Evolutionary conservation across 2,329 filamentous ascomycete species (phyloP), one percentile per base, ranked within the genome.

Genomic region (Trichoderma sp.): DNA sequence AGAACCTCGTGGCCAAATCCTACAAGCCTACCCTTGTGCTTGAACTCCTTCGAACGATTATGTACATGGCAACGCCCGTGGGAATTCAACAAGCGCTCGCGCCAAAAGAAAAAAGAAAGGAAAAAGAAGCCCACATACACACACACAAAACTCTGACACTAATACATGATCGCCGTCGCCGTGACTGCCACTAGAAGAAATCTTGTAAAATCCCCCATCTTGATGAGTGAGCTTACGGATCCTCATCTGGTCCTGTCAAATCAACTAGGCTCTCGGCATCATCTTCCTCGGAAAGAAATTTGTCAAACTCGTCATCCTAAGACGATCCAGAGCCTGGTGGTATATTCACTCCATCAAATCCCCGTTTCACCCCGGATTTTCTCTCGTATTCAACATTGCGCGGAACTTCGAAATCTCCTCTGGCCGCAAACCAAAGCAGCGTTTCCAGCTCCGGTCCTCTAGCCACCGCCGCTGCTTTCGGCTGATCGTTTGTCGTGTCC

Each of bases 361-460:
- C 79, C 63, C 67, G 76, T 67, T 73, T 77, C 6, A 72, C 69
- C 27, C 73, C 77, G 7, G 68, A 69, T 70, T 79, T 80, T 50
- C 78, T 76, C 72, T 78, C 76, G 56, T 78, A 80, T 63, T 84
- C 82, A 22, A 85, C 76, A 48, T 84, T 83, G 7, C 71, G 73
- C 32, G 83, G 81, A 60, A 85, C 71, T 17, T 81, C 78, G 67
- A 81, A 79, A 69, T 84, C 80, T 4, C 82, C 82, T 48, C 80
- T 76, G 15, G 79, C 76, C 25, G 76, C 76, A 67, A 84, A 81
- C 81, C 82, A 84, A 37, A 85, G 75, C 64, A 84, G 59, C 66
- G 82, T 79, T 72, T 86, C 84, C 17, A 80, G 81, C 72, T 84
- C 81, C 1, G 80, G 77, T 0, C 77, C 80, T 27, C 73, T 76